Conservation (phyloP, 2,329 filamentous ascomycete species). For the Nothophoma quercina region DNA sequence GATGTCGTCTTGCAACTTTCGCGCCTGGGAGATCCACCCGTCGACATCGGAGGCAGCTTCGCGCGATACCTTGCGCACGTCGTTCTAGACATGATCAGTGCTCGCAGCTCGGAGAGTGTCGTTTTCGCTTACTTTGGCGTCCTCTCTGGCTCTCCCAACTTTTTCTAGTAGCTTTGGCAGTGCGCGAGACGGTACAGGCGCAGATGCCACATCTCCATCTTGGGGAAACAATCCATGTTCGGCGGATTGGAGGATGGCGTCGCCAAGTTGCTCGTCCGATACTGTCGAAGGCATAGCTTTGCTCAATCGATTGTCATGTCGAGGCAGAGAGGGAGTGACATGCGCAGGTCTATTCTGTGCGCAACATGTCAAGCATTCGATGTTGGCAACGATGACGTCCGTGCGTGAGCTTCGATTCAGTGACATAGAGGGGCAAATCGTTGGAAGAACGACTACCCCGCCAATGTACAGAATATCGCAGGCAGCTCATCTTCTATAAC, state of each 20-base stretch:
- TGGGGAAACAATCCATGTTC: conserved; percentile 64
- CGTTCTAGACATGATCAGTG: conserved; percentile 57
- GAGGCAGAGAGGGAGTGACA: conserved; percentile 2
- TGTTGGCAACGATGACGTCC: conserved; percentile 15
- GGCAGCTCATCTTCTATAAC: background rate
- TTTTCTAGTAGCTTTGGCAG: conserved; percentile 60
- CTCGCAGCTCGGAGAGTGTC: background rate
- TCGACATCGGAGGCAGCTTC: conserved; percentile 81
- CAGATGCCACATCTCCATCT: conserved; percentile 62
- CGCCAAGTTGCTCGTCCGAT: conserved; percentile 56
- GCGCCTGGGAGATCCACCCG: conserved; percentile 85
- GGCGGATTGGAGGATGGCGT: conserved; percentile 71
- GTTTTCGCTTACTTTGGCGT: conserved; percentile 57
- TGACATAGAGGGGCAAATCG: conserved; percentile 15
- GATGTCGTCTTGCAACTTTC: conserved; percentile 85
- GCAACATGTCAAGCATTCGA: conserved; percentile 15
- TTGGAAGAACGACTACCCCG: conserved; percentile 10
- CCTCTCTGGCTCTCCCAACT: conserved; percentile 60
- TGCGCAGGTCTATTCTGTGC: conserved; percentile 6
- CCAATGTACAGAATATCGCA: conserved; percentile 1
- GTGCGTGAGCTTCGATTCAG: conserved; percentile 20
- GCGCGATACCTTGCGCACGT: conserved; percentile 79
- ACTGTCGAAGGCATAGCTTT: conserved; percentile 39
- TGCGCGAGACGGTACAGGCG: conserved; percentile 58
- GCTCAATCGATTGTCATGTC: conserved; percentile 26